Base-by-base conservation (phyloP, 306 rosid genomes). In the Castanea sativa region DNA sequence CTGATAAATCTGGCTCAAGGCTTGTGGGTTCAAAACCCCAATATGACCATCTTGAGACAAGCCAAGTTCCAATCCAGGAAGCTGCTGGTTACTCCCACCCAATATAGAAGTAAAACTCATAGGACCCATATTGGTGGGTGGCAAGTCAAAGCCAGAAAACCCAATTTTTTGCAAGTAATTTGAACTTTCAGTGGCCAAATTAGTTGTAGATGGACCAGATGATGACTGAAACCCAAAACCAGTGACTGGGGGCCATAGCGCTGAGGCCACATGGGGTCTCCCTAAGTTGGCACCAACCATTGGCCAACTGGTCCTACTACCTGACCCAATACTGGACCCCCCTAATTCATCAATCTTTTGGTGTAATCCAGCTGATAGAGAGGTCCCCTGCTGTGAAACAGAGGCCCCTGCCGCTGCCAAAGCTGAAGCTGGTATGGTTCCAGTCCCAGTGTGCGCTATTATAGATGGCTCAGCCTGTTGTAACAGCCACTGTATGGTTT, bases 391-490 rank as follows among this genome's bases (percentile, higher is more conserved):
- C 59, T 77, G 91, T 2, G 98, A 89, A 19, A 90, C 79, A 20
- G 96, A 81, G 79, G 79, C 89, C 0, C 89, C 90, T 2, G 94
- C 90, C 18, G 92, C 89, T 4, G 96, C 88, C 1, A 95, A n/a
- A 55, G 98, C 99, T 1, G 99, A 95, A 1, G 98, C 98, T 1
- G 99, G 99, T 6, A 95, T 90, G 9, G 99, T 95, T 0, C 99
- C 99, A 3, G 86, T 86, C 11, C 99, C 99, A 0, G 99, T 95
- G 53, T 97, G 90, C 0, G 98, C 99, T 16, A 95, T 74, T 15
- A 95, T 95, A 0, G 99, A 91, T 3, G 98, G 97, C 80, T 95
- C 99, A 12, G 99, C 94, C 61, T 93, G 98, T 75, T 93, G 98
- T 0, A 93, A 73, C 2, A 95, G 91, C 99, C 99, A 95, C 90